A percentile compares a stretch with the other conserved stretches of the same genome.
Evolutionary conservation across 495 filamentous ascomycete species (phyloP).

Genomic region (Podospora bellae-mahoneyi): DNA sequence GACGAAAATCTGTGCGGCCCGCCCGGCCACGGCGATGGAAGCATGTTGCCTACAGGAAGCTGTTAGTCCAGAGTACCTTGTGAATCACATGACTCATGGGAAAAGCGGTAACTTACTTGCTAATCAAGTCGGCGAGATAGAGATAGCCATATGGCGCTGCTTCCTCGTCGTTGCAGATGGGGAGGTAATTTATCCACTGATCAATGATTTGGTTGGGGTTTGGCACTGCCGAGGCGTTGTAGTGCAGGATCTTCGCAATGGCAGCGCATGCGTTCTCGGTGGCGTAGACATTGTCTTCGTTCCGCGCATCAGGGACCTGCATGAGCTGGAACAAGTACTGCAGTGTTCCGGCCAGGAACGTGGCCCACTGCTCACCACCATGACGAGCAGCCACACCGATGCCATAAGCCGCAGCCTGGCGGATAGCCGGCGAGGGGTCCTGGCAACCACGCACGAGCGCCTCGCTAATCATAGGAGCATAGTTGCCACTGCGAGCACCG

Average conservation of each 20-base stretch:
- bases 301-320: conserved; percentile 71
- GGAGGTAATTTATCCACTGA: conserved; percentile 86
- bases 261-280: conserved; percentile 95
- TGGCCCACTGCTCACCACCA: conserved; percentile 77
- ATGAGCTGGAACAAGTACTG: conserved; percentile 80
- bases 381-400: conserved; percentile 94
- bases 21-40: conserved; percentile 65
- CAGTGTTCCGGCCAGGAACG: conserved; percentile 75
- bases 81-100: not conserved
- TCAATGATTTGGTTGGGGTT: conserved; percentile 68
- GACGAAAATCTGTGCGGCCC: conserved; percentile 74
- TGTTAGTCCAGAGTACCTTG: not conserved
- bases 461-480: conserved; percentile 77
- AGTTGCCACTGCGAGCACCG: conserved; percentile 75
- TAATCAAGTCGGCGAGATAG: conserved; percentile 86
- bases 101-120: conserved; percentile 69
- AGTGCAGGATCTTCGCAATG: conserved; percentile 94
- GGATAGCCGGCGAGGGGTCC: conserved; percentile 83
- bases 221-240: conserved; percentile 69
- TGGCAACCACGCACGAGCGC: conserved; percentile 78
- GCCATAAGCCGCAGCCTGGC: conserved; percentile 94
- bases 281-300: conserved; percentile 93
- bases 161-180: conserved; percentile 93
- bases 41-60: conserved; percentile 70
- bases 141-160: conserved; percentile 95